These are phyloP conservation scores for Corylus americana DNA, from an alignment of 306 rosid species.

Conservation along the genomic window DNA sequence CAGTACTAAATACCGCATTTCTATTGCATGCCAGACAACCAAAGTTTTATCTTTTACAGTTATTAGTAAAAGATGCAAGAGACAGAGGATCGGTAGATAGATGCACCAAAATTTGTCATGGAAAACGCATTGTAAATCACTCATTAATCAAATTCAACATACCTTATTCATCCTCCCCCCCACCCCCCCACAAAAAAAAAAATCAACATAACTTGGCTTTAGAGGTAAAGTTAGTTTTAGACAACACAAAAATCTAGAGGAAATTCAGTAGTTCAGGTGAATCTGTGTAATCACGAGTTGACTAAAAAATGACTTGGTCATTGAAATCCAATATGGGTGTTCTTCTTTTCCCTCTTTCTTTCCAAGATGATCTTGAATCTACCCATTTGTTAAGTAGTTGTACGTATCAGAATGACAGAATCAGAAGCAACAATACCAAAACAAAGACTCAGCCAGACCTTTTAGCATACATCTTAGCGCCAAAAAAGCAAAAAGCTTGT, in stretches of 20 bases:
- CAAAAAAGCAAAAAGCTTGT: slow-evolving; percentile 3
- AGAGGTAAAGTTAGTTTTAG: background rate
- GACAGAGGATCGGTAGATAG: background rate
- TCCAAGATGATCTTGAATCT: background rate
- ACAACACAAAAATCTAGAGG: background rate
- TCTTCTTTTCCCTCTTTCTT: background rate
- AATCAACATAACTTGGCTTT: background rate
- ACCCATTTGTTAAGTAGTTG: too few species aligned
- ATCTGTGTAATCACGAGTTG: background rate
- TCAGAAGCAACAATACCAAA: background rate
- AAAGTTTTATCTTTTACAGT: background rate
- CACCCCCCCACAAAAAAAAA: too few species aligned
- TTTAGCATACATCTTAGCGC: background rate
- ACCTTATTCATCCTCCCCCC: too few species aligned
- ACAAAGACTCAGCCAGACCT: slow-evolving; percentile 1
- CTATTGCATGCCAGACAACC: background rate
- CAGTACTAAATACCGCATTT: background rate
- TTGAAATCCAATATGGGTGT: background rate
- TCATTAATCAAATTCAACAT: background rate
- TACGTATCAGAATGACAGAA: background rate
- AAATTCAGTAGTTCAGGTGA: background rate
- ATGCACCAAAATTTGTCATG: background rate
- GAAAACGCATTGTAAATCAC: background rate
- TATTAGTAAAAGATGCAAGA: background rate
- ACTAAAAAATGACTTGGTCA: too few species aligned